Percentiles rank a stretch among this genome's conserved stretches.
These are phyloP conservation scores for Mycogone perniciosa DNA, from an alignment of 2,329 filamentous ascomycete genomes.

Conservation along the genomic window DNA sequence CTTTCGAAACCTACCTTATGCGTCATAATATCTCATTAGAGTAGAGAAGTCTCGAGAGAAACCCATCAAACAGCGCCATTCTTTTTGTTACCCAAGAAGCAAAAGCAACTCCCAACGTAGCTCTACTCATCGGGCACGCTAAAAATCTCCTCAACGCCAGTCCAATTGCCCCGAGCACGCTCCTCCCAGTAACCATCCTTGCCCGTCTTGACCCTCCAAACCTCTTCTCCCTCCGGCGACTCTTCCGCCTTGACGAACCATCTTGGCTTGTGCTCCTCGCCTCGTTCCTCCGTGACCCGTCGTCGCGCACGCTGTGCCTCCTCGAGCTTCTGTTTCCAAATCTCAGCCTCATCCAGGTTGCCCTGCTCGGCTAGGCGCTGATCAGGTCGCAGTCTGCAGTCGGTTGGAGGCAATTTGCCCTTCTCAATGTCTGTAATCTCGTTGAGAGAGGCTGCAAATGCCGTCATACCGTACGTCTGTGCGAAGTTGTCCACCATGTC, in stretches of 20 bases:
- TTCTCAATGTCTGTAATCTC: slow-evolving; percentile 78
- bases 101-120: slow-evolving; percentile 6
- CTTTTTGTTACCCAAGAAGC: neutral
- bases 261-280: slow-evolving; percentile 64
- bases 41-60: no score
- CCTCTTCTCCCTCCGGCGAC: slow-evolving; percentile 54
- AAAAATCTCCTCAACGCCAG: slow-evolving; percentile 48
- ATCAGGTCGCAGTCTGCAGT: slow-evolving; percentile 78
- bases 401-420: slow-evolving; percentile 69
- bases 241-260: slow-evolving; percentile 78
- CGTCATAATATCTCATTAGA: no score
- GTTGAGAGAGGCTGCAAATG: slow-evolving; percentile 80
- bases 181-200: slow-evolving; percentile 95
- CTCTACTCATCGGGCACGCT: slow-evolving; percentile 22
- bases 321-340: slow-evolving; percentile 74
- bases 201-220: slow-evolving; percentile 70
- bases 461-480: slow-evolving; percentile 80
- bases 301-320: slow-evolving; percentile 75
- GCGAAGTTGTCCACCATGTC: slow-evolving; percentile 70
- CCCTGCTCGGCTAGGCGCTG: slow-evolving; percentile 80
- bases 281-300: slow-evolving; percentile 66
- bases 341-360: slow-evolving; percentile 76
- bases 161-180: slow-evolving; percentile 62
- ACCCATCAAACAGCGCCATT: no score
- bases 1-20: no score